Base-by-base conservation (phyloP, 441 rosid genomes). In the Euphorbia schlechtendalii region DNA sequence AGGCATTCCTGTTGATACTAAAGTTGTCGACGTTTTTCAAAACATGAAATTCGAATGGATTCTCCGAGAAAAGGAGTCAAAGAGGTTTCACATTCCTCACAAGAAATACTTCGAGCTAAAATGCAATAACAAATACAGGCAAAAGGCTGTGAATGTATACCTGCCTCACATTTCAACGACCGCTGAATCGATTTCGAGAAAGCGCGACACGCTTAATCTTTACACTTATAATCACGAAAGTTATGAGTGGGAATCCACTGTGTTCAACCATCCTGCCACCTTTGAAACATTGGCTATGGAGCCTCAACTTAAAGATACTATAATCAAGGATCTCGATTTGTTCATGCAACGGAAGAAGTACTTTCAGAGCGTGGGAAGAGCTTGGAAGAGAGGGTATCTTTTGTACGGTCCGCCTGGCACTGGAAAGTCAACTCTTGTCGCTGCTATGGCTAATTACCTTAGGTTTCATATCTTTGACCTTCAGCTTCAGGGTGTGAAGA, bases 301-400 rank as follows among this genome's bases (percentile, higher is more conserved):
- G 12, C 71, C 83, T 0, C 36, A 77, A 0, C 49, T 70, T 0
- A 84, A 84, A 68, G 59, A 63, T 28, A 64, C 53, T 1, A 62
- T 80, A 21, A 45, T 76, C 0, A 71, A 74, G 0, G 88, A 81
- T 68, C 85, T 84, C 38, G 86, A 84, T 13, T 51, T 62, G 76
- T 83, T 83, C 62, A 51, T 77, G 27, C 68, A 69, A 3, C 67
- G 88, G 0, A 77, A 78, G 64, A 82, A 76, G 17, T 84, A 70
- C n/a, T 84, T 80, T 46, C 76, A 73, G 69, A 78, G 68, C 2
- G 85, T 80, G 0, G 86, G 89, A 17, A 78, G 84, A 0, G 82
- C 85, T 15, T 84, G 88, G 86, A 84, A 84, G 36, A 77, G 88
- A 2, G 86, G 88, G 5, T 84, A 84, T 59, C 81, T 84, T 55